phyloP scores from a whole-genome alignment of 768 basidiomycete species.

The Steccherinum ochraceum region DNA sequence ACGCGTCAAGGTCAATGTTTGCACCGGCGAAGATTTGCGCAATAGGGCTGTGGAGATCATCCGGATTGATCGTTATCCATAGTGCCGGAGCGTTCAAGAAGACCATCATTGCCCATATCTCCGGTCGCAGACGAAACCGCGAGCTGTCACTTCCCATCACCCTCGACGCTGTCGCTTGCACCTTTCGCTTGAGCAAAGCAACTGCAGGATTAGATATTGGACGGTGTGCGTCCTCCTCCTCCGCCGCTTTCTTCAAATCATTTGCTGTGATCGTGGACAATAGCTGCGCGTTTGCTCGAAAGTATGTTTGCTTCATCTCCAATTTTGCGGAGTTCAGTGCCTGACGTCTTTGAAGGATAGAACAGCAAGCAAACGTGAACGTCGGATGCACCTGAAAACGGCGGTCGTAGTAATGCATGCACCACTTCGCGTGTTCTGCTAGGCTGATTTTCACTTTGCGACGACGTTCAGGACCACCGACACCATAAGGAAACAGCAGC shows the following conservation, averaged over 20 bases:
- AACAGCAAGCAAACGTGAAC: conserved; percentile 27
- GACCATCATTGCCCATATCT: conserved; percentile 32
- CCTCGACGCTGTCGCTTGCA: conserved; percentile 11
- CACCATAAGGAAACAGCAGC: conserved; percentile 18
- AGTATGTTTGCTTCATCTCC: conserved; percentile 25
- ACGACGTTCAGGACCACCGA: conserved; percentile 15
- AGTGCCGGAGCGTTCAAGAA: conserved; percentile 25
- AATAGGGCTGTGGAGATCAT: conserved; percentile 35
- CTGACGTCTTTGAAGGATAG: conserved; percentile 24
- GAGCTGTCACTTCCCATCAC: conserved; percentile 14
- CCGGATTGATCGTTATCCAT: conserved; percentile 40
- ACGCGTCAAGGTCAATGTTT: conserved; percentile 36
- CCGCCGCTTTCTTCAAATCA: conserved; percentile 25
- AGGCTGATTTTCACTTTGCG: conserved; percentile 8
- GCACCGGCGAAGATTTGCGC: conserved; percentile 37
- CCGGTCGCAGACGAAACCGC: conserved; percentile 15
- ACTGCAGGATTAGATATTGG: conserved; percentile 10
- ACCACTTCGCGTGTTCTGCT: conserved; percentile 23
- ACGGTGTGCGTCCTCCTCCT: conserved; percentile 24
- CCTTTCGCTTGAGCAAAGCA: conserved; percentile 7
- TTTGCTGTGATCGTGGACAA: conserved; percentile 21
- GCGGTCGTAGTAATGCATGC: conserved; percentile 22
- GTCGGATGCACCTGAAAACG: conserved; percentile 26
- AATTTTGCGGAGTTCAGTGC: conserved; percentile 23
- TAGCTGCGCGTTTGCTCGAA: conserved; percentile 14